Evolutionary conservation across 2,329 filamentous ascomycete species (phyloP).

Genomic region (Venturiaceae sp.): DNA sequence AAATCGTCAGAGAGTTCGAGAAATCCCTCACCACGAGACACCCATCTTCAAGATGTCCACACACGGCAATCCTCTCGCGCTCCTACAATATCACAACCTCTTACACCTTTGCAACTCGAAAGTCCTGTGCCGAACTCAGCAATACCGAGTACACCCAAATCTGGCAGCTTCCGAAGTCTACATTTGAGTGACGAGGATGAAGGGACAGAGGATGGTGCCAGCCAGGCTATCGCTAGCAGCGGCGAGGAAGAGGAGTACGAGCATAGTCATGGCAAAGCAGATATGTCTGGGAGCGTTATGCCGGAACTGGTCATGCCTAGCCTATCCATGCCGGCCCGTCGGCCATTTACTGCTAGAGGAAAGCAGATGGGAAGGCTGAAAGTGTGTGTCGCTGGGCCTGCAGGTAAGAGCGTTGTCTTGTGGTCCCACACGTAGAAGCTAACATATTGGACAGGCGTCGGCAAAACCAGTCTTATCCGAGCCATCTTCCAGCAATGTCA

Average conservation of each 20-base stretch:
- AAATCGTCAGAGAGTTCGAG: not conserved
- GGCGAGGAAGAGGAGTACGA: conserved; percentile 44
- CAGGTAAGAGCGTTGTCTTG: conserved; percentile 40
- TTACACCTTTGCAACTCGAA: conserved; percentile 35
- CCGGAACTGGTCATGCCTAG: conserved; percentile 97
- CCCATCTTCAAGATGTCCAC: not conserved
- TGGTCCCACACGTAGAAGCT: not conserved
- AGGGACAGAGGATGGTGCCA: conserved; percentile 41
- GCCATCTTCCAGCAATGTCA: conserved; percentile 79
- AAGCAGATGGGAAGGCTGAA: conserved; percentile 79
- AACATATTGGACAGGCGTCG: conserved; percentile 49
- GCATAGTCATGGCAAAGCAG: conserved; percentile 25
- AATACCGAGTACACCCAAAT: conserved; percentile 50
- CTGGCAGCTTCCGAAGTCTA: conserved; percentile 47
- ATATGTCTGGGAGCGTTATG: conserved; percentile 24
- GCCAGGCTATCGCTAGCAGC: conserved; percentile 40
- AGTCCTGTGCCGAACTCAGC: conserved; percentile 38
- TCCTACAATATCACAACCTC: conserved; percentile 22
- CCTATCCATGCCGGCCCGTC: conserved; percentile 77
- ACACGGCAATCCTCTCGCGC: not conserved
- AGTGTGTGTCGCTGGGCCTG: conserved; percentile 73
- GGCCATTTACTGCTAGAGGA: conserved; percentile 82
- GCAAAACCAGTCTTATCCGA: conserved; percentile 83
- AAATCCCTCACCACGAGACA: not conserved
- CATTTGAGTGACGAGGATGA: conserved; percentile 49